Conservation (phyloP, 2,329 filamentous ascomycete genomes). For the Phaeoacremonium minimum region DNA sequence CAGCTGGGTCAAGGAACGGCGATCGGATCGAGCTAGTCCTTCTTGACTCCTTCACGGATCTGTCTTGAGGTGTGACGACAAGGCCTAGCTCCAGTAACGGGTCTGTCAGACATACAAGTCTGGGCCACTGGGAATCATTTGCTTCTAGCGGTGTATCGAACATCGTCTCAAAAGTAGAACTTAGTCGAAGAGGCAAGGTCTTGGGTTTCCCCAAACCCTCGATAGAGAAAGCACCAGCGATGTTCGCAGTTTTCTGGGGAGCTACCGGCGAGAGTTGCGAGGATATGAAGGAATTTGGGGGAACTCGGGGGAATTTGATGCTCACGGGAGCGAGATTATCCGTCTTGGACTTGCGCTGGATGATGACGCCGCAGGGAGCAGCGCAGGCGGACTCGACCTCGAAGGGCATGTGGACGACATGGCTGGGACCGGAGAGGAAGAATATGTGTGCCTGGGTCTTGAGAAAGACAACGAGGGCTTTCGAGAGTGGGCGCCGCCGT, state of each 20-base stretch:
- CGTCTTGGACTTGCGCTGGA: conserved; percentile 70
- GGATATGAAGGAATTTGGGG: conserved; percentile 79
- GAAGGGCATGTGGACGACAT: conserved; percentile 91
- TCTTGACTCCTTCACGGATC: conserved; percentile 24
- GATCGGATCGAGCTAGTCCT: conserved; percentile 36
- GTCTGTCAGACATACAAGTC: conserved; percentile 79
- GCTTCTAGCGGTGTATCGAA: conserved; percentile 51
- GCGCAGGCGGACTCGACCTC: conserved; percentile 86
- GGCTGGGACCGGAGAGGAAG: conserved; percentile 81
- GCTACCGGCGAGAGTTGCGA: conserved; percentile 58
- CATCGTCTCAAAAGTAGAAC: conserved; percentile 51
- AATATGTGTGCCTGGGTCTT: conserved; percentile 92
- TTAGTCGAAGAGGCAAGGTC: conserved; percentile 46
- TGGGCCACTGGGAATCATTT: conserved; percentile 60
- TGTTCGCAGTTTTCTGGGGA: conserved; percentile 31
- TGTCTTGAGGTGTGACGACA: conserved; percentile 60
- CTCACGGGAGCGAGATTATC: conserved; percentile 46
- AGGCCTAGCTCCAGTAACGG: conserved; percentile 82
- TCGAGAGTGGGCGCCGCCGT: too few species aligned
- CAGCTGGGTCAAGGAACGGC: conserved; percentile 65
- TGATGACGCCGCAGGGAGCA: conserved; percentile 75
- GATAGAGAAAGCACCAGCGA: conserved; percentile 51
- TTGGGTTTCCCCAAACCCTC: conserved; percentile 53
- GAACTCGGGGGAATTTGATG: conserved; percentile 56
- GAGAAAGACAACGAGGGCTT: conserved; percentile 84